phyloP scores from a whole-genome alignment of 805 yeast species.

The Scheffersomyces lignosus region DNA sequence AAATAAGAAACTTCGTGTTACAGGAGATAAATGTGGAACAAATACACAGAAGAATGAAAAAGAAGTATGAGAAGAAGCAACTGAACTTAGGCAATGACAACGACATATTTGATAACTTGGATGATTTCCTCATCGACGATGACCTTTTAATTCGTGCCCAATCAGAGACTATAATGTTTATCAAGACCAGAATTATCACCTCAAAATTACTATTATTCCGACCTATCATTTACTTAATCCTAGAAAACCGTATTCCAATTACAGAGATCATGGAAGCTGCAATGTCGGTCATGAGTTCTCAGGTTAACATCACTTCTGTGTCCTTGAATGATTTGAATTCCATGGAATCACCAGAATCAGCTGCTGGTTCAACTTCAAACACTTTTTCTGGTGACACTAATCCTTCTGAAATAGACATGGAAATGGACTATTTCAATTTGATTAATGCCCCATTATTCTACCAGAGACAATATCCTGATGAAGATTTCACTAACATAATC shows the following conservation, averaged over 20 bases:
- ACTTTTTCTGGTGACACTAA: constrained; percentile 1
- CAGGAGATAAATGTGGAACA: constrained; percentile 32
- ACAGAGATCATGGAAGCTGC: constrained; percentile 29
- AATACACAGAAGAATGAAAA: constrained; percentile 26
- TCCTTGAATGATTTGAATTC: not conserved
- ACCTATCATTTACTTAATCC: constrained; percentile 32
- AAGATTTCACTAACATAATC: constrained; percentile 29
- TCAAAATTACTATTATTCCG: constrained; percentile 35
- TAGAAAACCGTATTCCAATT: constrained; percentile 28
- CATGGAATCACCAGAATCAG: constrained; percentile 8
- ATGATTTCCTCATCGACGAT: constrained; percentile 35
- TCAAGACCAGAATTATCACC: constrained; percentile 34
- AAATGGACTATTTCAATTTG: constrained; percentile 17
- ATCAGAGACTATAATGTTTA: constrained; percentile 38
- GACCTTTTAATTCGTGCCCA: constrained; percentile 33
- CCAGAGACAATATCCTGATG: constrained; percentile 29
- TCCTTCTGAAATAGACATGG: constrained; percentile 12
- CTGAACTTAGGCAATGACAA: constrained; percentile 3
- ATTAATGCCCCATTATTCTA: constrained; percentile 27
- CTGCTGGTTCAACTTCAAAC: constrained; percentile 2
- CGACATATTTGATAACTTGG: constrained; percentile 24
- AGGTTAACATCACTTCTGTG: not conserved
- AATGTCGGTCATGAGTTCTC: constrained; percentile 11
- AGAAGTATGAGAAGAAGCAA: constrained; percentile 17
- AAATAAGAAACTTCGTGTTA: constrained; percentile 30